Percentiles rank a stretch among this genome's conserved stretches.
Evolutionary conservation across 768 basidiomycete species (phyloP).

Genomic region (Baorangia bicolor): DNA sequence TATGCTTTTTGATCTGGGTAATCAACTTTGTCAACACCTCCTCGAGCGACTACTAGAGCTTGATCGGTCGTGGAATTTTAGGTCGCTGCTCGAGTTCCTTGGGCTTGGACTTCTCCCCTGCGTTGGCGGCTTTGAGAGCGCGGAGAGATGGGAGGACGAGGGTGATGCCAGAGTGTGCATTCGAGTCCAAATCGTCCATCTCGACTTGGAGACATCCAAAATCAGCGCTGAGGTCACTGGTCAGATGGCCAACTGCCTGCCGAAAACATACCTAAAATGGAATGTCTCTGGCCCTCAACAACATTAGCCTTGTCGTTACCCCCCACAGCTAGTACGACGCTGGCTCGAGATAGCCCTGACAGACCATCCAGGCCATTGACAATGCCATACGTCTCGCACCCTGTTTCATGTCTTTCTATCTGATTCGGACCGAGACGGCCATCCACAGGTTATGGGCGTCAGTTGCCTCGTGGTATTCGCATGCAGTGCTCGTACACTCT

Average conservation of each 20-base stretch:
- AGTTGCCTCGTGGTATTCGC: not conserved
- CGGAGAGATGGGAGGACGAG: constrained; percentile 69
- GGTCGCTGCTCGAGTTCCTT: constrained; percentile 29
- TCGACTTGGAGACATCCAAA: constrained; percentile 16
- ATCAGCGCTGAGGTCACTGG: not conserved
- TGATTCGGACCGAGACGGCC: too few species aligned
- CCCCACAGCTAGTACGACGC: too few species aligned
- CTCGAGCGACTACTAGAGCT: constrained; percentile 78
- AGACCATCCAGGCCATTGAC: too few species aligned
- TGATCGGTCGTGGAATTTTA: constrained; percentile 54
- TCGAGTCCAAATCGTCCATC: constrained; percentile 35
- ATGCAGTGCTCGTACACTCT: not conserved
- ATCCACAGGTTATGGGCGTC: not conserved
- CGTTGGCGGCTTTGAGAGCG: constrained; percentile 56
- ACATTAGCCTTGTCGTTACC: too few species aligned
- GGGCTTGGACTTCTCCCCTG: constrained; percentile 45
- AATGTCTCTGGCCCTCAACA: not conserved
- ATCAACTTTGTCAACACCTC: constrained; percentile 70
- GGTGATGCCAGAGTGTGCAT: constrained; percentile 50
- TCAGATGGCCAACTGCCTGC: constrained; percentile 2
- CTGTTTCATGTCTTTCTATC: too few species aligned
- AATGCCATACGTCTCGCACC: too few species aligned
- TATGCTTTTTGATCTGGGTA: constrained; percentile 72
- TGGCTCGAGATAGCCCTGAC: too few species aligned
- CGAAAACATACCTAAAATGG: constrained; percentile 12